Base-by-base conservation (phyloP, 2,329 filamentous ascomycete genomes). In the Stylonectria norvegica region DNA sequence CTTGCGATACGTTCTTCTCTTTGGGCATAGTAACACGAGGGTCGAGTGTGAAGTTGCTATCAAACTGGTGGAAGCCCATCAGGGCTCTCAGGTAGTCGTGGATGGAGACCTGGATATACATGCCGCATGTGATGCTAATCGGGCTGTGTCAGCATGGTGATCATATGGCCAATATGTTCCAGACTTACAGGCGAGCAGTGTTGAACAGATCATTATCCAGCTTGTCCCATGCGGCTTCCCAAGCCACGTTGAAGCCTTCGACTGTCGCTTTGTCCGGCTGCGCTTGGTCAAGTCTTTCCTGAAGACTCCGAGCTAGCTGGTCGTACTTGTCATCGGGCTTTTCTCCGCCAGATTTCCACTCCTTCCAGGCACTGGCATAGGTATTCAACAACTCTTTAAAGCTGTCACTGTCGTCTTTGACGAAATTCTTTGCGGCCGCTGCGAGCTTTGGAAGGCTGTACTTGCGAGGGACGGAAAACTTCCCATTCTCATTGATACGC, bases 401-500 rank as follows among this genome's bases (percentile, higher is more conserved):
- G 27, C 7, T 5, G 9, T 14, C 28, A 9, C 10, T 27, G n/a
- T 33, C 30, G 7, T 17, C 8, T 17, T 7, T 7, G 15, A 32
- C 30, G 15, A 32, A 32, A 14, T 32, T 32, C 30, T 32, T 19
- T 9, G 30, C 30, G 30, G 30, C 30, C 7, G 30, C 30, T 7
- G 30, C 30, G 14, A 32, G 30, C 15, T 35, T 5, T 5, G 12
- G 7, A 5, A 5, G 33, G 9, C 9, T 18, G 12, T 7, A 22
- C 19, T 35, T 10, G 8, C 17, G 5, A 20, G 33, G 33, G 18
- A 22, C 33, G 1, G 66, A 68, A 57, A 83, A 87, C 11, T 81
- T 76, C 1, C 74, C 78, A 29, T 75, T 70, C 57, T 87, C 83
- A 48, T 87, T 86, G 60, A 87, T 86, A 19, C 68, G 64, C 4